Conservation (phyloP, 257 asterid species). For the Sherardia arvensis region DNA sequence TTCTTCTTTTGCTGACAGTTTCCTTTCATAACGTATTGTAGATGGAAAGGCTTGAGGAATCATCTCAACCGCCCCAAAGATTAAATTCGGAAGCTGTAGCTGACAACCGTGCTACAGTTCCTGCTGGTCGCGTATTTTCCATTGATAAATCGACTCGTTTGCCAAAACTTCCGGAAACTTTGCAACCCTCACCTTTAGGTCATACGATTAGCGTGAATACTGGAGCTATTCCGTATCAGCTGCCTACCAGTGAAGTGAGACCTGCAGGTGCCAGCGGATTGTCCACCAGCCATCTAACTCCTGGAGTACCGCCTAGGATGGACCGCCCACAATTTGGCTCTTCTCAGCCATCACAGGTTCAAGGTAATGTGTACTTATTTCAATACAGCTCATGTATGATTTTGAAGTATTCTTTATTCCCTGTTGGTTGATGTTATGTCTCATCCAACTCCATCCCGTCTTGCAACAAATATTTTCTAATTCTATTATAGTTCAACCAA, state of each 20-base stretch:
- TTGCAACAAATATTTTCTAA: neutral
- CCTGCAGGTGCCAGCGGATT: conserved; percentile 43
- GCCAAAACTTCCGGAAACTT: conserved; percentile 40
- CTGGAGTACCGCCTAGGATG: conserved; percentile 47
- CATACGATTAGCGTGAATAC: conserved; percentile 35
- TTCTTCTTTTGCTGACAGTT: neutral
- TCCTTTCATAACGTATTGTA: conserved; percentile 21
- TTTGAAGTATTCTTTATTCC: neutral
- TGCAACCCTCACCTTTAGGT: conserved; percentile 38
- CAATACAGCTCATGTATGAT: neutral
- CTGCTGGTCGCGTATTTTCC: conserved; percentile 39
- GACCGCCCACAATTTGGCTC: conserved; percentile 55
- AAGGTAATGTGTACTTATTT: conserved; percentile 35
- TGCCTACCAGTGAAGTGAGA: conserved; percentile 82
- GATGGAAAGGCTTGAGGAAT: conserved; percentile 74
- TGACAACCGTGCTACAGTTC: conserved; percentile 41
- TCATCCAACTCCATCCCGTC: neutral
- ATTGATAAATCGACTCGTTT: conserved; percentile 45
- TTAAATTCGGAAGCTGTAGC: conserved; percentile 36
- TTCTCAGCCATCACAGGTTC: conserved; percentile 42
- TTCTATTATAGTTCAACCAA: neutral
- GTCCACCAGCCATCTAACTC: conserved; percentile 40
- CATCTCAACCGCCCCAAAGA: conserved; percentile 43
- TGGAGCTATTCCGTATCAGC: conserved; percentile 66
- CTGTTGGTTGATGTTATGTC: neutral